These are phyloP conservation scores for Epichloe gansuensis DNA, from an alignment of 2,329 filamentous ascomycete genomes.

Conservation along the genomic window DNA sequence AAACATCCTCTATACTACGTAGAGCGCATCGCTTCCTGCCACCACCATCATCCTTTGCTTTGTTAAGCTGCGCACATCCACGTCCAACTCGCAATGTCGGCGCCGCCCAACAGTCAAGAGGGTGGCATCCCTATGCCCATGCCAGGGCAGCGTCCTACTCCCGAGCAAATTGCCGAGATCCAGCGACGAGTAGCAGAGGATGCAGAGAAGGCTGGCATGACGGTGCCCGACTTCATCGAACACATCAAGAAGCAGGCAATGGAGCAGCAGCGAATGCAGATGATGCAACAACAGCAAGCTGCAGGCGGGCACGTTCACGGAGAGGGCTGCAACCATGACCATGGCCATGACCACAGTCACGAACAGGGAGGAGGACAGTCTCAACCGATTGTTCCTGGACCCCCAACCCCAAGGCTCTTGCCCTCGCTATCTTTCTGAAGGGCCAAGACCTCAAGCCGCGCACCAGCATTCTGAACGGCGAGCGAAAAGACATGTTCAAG, in stretches of 20 bases:
- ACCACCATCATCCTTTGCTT: constrained; percentile 5
- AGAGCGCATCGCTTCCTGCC: neutral
- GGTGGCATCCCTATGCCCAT: constrained; percentile 14
- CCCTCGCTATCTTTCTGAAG: constrained; percentile 78
- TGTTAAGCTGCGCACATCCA: constrained; percentile 1
- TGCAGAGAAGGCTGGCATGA: constrained; percentile 74
- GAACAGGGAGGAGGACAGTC: constrained; percentile 36
- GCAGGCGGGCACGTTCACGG: constrained; percentile 11
- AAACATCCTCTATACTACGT: neutral
- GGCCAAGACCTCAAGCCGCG: constrained; percentile 76
- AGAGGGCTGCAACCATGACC: constrained; percentile 16
- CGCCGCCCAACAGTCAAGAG: constrained; percentile 13
- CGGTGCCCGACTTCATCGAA: constrained; percentile 72
- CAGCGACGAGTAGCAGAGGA: constrained; percentile 73
- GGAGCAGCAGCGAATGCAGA: constrained; percentile 36
- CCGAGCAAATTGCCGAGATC: constrained; percentile 76
- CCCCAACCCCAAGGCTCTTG: constrained; percentile 83
- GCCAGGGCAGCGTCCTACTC: constrained; percentile 46
- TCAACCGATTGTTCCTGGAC: constrained; percentile 61
- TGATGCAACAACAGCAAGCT: constrained; percentile 23
- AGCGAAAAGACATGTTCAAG: constrained; percentile 97
- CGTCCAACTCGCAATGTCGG: constrained; percentile 14
- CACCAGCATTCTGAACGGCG: constrained; percentile 87
- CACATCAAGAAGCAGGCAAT: constrained; percentile 47
- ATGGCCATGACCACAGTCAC: constrained; percentile 14